phyloP scores from a whole-genome alignment of 1,139 yeast species.

The Hanseniaspora gamundiae region DNA sequence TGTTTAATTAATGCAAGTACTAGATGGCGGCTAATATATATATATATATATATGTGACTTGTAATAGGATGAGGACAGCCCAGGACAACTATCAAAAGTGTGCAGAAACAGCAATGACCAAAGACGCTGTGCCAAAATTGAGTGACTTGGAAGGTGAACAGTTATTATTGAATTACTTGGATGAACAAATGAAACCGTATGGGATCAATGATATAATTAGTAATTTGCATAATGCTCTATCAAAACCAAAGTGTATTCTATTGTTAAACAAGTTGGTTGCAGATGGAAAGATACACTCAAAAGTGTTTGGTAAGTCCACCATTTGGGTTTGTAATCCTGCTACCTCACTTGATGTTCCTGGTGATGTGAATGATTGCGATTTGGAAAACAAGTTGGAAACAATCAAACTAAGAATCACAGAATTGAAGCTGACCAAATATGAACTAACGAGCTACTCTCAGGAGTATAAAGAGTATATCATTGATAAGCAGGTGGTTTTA shows the following conservation, averaged over 20 bases:
- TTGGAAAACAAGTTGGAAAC: background rate
- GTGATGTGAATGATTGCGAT: background rate
- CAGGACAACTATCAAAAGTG: background rate
- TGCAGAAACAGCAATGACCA: background rate
- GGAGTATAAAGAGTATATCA: too few relatives aligned
- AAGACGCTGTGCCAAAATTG: background rate
- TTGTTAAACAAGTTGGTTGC: slow-evolving; percentile 24
- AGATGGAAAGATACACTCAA: slow-evolving; percentile 22
- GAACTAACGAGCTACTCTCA: too few relatives aligned
- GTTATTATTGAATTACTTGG: slow-evolving; percentile 20
- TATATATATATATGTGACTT: too few relatives aligned
- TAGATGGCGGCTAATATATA: too few relatives aligned
- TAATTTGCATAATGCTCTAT: slow-evolving; percentile 27
- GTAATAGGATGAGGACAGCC: too few relatives aligned
- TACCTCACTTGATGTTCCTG: slow-evolving; percentile 12
- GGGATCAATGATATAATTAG: slow-evolving; percentile 29
- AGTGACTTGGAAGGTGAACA: background rate
- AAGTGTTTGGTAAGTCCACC: slow-evolving; percentile 28
- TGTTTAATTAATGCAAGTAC: too few relatives aligned
- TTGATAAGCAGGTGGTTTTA: too few relatives aligned
- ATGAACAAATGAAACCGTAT: slow-evolving; percentile 30
- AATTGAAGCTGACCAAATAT: background rate
- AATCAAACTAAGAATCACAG: background rate
- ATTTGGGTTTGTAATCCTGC: slow-evolving; percentile 25
- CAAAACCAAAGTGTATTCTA: slow-evolving; percentile 22